Conservation (phyloP, 2,329 filamentous ascomycete genomes). For the Chrysoporthe puriensis region DNA sequence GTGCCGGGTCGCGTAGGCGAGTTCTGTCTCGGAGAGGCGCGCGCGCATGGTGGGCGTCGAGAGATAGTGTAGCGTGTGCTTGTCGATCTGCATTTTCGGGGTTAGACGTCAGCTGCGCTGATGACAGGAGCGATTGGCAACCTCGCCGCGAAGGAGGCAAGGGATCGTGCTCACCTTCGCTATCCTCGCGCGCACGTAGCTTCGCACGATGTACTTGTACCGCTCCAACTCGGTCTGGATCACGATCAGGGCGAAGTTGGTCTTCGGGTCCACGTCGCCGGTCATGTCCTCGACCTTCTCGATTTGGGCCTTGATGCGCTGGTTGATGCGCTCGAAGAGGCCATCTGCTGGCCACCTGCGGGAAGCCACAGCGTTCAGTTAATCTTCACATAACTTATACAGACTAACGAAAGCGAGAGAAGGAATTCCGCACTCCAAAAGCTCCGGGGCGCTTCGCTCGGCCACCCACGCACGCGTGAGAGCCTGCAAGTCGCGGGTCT, state of each 20-base stretch:
- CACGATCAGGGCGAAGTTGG: constrained; percentile 91
- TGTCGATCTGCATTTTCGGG: constrained; percentile 64
- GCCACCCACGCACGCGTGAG: constrained; percentile 92
- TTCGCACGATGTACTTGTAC: constrained; percentile 87
- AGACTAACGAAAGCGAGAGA: not conserved
- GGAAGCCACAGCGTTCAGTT: not conserved
- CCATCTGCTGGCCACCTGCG: constrained; percentile 67
- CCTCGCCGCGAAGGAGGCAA: not conserved
- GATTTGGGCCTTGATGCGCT: constrained; percentile 51
- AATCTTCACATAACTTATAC: not conserved
- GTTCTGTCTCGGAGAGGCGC: constrained; percentile 76
- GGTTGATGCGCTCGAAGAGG: constrained; percentile 81
- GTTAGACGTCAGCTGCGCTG: constrained; percentile 9
- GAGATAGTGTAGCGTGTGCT: constrained; percentile 74
- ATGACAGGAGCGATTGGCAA: not conserved
- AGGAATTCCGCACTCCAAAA: constrained; percentile 66
- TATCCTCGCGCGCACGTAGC: constrained; percentile 81
- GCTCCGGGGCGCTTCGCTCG: constrained; percentile 85
- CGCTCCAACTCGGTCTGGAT: constrained; percentile 95
- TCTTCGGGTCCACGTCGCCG: constrained; percentile 83
- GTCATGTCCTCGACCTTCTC: constrained; percentile 61
- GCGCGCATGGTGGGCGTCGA: constrained; percentile 56
- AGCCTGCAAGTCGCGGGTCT: constrained; percentile 79
- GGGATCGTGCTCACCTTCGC: constrained; percentile 66
- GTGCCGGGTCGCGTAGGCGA: constrained; percentile 81